These are phyloP conservation scores for Symbiodinium pilosum DNA, from an alignment of 73 alveolate genomes.

Conservation along the genomic window DNA sequence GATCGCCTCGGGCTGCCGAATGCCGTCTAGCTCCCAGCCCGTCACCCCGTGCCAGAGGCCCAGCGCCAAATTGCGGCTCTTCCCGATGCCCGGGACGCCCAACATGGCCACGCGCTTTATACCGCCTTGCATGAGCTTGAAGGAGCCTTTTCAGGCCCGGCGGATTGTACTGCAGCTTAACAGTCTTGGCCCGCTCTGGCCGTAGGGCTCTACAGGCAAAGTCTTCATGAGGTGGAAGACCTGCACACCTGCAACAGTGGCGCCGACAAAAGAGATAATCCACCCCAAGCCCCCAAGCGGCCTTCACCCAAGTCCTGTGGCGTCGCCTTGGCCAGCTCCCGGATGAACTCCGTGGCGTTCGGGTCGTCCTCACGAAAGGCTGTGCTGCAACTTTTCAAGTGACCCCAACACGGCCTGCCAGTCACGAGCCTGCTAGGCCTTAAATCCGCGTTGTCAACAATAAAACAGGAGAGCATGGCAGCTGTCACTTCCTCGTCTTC, in stretches of 20 bases:
- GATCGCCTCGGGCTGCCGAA: conserved; percentile 28
- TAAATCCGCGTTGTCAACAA: not conserved
- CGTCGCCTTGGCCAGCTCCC: not conserved
- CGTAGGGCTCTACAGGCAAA: conserved; percentile 8
- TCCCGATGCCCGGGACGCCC: conserved; percentile 73
- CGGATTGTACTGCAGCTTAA: not conserved
- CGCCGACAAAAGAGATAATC: not conserved
- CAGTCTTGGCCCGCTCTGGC: conserved; percentile 3
- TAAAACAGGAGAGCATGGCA: not conserved
- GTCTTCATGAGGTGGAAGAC: conserved; percentile 24
- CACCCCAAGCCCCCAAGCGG: conserved; percentile 15
- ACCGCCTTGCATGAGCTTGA: conserved; percentile 27
- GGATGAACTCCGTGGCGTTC: not conserved
- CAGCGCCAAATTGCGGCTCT: conserved; percentile 17
- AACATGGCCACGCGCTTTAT: conserved; percentile 24
- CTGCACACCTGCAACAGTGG: not conserved
- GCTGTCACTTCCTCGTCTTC: not conserved
- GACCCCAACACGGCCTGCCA: not conserved
- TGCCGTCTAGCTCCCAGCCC: not conserved
- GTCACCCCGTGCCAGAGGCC: conserved; percentile 65
- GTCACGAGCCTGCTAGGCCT: no score
- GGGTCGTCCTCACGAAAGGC: conserved; percentile 2
- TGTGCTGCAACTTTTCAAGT: not conserved
- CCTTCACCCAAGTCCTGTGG: conserved; percentile 2
- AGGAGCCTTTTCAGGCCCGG: conserved; percentile 25